Evolutionary conservation across 2,329 filamentous ascomycete species (phyloP).

Genomic region (Graphilbum sp.): DNA sequence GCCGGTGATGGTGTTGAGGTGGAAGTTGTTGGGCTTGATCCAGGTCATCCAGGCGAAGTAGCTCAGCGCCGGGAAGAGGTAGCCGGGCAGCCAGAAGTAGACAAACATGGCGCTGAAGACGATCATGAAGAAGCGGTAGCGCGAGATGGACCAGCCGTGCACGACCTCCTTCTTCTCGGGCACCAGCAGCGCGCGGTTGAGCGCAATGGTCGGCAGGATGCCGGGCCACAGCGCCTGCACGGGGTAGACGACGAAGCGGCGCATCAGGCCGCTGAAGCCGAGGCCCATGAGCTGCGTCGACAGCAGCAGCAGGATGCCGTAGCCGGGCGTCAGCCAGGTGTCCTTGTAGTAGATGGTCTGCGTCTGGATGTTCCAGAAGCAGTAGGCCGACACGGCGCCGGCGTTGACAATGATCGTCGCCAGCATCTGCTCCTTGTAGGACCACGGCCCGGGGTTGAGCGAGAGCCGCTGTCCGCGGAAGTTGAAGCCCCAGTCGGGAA

Average conservation of each 20-base stretch:
- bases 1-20: conserved; percentile 16
- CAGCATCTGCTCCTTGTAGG: conserved; percentile 42
- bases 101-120: conserved; percentile 29
- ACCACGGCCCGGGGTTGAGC: conserved; percentile 39
- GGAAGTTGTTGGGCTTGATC: conserved; percentile 27
- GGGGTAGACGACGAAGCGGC: conserved; percentile 34
- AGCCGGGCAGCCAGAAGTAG: conserved; percentile 35
- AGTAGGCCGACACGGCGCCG: conserved; percentile 31
- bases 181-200: conserved; percentile 29
- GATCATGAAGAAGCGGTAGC: conserved; percentile 28
- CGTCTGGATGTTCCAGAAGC: conserved; percentile 32
- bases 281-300: conserved; percentile 39
- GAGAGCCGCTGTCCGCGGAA: conserved; percentile 30
- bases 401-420: conserved; percentile 46
- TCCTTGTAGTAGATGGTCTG: conserved; percentile 16
- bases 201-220: conserved; percentile 27
- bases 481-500: conserved; percentile 34
- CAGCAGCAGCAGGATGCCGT: conserved; percentile 32
- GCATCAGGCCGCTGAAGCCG: conserved; percentile 31
- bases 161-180: conserved; percentile 19
- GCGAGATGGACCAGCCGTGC: conserved; percentile 23
- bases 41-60: conserved; percentile 37
- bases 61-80: conserved; percentile 27
- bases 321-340: conserved; percentile 25
- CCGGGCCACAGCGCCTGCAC: conserved; percentile 35